Percentiles rank a stretch among this genome's conserved stretches.
Conservation (phyloP, 164 flowering plant species). For the Litsea cubeba region DNA sequence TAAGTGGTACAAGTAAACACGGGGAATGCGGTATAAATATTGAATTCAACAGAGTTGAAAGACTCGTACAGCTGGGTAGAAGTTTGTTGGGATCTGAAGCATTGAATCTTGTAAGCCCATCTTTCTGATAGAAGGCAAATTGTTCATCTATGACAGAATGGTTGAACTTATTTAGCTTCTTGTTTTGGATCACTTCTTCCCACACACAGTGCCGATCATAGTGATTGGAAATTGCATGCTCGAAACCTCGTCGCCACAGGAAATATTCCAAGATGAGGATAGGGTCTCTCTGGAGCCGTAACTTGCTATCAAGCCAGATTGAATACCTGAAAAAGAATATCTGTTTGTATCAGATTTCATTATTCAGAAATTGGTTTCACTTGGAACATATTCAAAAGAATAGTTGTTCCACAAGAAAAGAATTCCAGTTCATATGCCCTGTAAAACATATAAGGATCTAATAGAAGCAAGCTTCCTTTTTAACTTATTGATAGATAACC, state of each 20-base stretch:
- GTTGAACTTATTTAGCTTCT: slow-evolving; percentile 88
- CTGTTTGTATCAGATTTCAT: neutral
- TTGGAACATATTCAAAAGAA: neutral
- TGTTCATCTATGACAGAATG: slow-evolving; percentile 88
- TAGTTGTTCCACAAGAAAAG: neutral
- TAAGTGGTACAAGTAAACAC: neutral
- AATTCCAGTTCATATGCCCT: neutral
- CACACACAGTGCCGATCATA: slow-evolving; percentile 96
- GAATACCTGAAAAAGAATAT: slow-evolving; percentile 60
- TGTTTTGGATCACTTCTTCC: slow-evolving; percentile 94
- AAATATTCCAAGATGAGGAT: slow-evolving; percentile 80
- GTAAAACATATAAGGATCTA: neutral
- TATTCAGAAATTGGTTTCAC: neutral
- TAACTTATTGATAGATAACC: neutral
- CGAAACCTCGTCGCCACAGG: slow-evolving; percentile 81
- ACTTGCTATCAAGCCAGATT: slow-evolving; percentile 98
- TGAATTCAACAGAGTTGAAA: neutral
- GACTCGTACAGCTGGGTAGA: slow-evolving; percentile 84
- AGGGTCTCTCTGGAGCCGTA: slow-evolving; percentile 91
- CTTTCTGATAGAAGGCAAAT: slow-evolving; percentile 79
- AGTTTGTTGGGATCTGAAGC: slow-evolving; percentile 71
- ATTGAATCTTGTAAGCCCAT: slow-evolving; percentile 83
- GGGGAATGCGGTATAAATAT: neutral
- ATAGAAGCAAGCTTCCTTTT: neutral
- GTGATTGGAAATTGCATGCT: slow-evolving; percentile 94